Base-by-base conservation (phyloP, 2,329 filamentous ascomycete genomes). In the Colletotrichum brevisporum region DNA sequence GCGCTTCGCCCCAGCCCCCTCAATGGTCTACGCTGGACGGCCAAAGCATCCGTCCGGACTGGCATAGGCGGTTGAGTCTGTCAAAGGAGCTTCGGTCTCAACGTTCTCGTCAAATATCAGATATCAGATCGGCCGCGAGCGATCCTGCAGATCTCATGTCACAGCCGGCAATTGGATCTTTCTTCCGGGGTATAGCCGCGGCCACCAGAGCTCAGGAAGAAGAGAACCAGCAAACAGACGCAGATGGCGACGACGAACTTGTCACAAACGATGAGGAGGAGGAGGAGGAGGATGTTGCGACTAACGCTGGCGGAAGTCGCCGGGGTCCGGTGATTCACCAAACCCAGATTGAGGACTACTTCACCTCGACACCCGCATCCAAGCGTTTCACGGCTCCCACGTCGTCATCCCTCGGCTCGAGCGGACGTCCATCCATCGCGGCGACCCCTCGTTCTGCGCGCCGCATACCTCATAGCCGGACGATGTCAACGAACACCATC, bases 241-340 rank as follows among this genome's bases (percentile, higher is more conserved):
- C 91, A 6, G 94, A 97, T 76, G 94, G 94, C 0, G 95, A 98
- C 75, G 95, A 97, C 74, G 95, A 98, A 78, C 83, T 95, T n/a
- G 87, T 93, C 13, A 95, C 92, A 4, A 93, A 94, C 64, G 92
- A 94, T 64, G 92, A 95, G 65, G 89, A 90, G 39, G 87, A 91
- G 39, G 87, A 91, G 50, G 88, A 89, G 63, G 85, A 89, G 57
- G 83, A 85, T 16, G 80, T 76, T 75, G 77, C 81, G 74, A 82
- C 83, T 72, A 82, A 86, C 73, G 77, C 76, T n/a, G 77, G 75
- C 18, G 76, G 81, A 65, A 78, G 77, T 59, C 72, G 71, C 73
- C 48, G 72, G 72, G 63, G 75, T 5, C 67, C 43, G 58, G 69
- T 69, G 31, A 61, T 68, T 18, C 61, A 57, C 43, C 69, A 71